Percentiles rank a stretch among this genome's conserved stretches.
phyloP scores from a whole-genome alignment of 257 asterid species.

The Ophiorrhiza pumila region DNA sequence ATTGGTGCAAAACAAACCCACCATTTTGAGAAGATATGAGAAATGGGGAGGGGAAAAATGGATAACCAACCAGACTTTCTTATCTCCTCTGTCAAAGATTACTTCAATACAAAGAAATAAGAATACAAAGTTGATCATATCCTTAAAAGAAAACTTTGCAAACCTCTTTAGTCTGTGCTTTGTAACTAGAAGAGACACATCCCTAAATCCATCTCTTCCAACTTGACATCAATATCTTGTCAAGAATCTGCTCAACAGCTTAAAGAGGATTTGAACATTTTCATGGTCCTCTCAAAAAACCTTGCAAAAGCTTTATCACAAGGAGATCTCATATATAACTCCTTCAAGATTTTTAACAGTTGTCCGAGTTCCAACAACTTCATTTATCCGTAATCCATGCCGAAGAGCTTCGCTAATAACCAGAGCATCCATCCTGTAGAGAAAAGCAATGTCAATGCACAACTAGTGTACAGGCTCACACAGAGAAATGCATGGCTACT shows the following conservation, averaged over 20 bases:
- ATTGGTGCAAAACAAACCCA: too few relatives aligned
- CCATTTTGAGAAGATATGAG: too few relatives aligned
- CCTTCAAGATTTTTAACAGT: constrained; percentile 64
- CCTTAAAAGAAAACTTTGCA: too few relatives aligned
- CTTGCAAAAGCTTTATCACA: too few relatives aligned
- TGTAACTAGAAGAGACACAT: too few relatives aligned
- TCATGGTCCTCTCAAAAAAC: not conserved
- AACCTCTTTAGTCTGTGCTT: too few relatives aligned
- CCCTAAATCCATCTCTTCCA: not conserved
- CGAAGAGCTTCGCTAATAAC: constrained; percentile 64
- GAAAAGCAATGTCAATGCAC: not conserved
- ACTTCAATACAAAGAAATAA: too few relatives aligned
- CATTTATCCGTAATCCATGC: constrained; percentile 62
- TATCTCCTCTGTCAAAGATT: too few relatives aligned
- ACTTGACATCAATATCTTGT: not conserved
- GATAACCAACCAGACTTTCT: too few relatives aligned
- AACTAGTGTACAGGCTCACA: not conserved
- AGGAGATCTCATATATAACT: constrained; percentile 60
- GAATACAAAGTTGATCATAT: too few relatives aligned
- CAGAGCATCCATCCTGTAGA: constrained; percentile 70
- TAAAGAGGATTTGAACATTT: not conserved
- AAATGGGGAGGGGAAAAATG: too few relatives aligned
- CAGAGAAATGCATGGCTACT: not conserved
- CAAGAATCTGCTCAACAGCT: not conserved
- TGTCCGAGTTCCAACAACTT: constrained; percentile 66